phyloP scores from a whole-genome alignment of 106 monocot species.

The Chionographis japonica region DNA sequence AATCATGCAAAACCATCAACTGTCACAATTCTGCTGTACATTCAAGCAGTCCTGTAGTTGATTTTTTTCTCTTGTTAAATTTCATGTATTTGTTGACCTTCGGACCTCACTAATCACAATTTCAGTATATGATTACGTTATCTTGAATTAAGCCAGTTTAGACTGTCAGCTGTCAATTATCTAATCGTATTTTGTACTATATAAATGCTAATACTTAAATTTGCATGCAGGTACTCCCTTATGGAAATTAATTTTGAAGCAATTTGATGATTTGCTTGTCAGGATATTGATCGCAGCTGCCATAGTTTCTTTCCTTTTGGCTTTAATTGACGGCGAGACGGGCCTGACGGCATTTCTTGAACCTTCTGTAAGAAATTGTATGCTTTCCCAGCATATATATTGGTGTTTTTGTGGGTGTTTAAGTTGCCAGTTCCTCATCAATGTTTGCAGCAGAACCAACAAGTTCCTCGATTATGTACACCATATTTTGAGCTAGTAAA shows the following conservation, averaged over 20 bases:
- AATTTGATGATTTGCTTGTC: constrained; percentile 99
- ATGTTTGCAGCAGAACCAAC: too few species aligned
- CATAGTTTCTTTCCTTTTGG: constrained; percentile 84
- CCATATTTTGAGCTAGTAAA: too few species aligned
- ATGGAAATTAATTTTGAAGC: constrained; percentile 93
- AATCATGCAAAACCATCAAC: too few species aligned
- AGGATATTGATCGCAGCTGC: constrained; percentile 98
- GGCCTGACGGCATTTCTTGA: constrained; percentile 83
- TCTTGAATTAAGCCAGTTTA: too few species aligned
- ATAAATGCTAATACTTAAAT: constrained; percentile 4
- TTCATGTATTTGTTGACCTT: too few species aligned
- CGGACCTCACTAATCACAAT: too few species aligned
- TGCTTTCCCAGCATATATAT: background rate
- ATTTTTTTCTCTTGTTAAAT: background rate
- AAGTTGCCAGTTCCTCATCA: too few species aligned
- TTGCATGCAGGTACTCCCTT: constrained; percentile 75
- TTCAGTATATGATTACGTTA: too few species aligned
- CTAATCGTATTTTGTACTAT: background rate
- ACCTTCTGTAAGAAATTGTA: constrained; percentile 71
- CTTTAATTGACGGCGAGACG: constrained; percentile 89
- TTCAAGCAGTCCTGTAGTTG: background rate
- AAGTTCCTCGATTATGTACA: too few species aligned
- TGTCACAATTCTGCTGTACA: background rate
- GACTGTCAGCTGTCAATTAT: background rate
- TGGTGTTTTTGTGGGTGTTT: background rate